Evolutionary conservation across 2,329 filamentous ascomycete species (phyloP).

Genomic region (Aspergillus fructus): DNA sequence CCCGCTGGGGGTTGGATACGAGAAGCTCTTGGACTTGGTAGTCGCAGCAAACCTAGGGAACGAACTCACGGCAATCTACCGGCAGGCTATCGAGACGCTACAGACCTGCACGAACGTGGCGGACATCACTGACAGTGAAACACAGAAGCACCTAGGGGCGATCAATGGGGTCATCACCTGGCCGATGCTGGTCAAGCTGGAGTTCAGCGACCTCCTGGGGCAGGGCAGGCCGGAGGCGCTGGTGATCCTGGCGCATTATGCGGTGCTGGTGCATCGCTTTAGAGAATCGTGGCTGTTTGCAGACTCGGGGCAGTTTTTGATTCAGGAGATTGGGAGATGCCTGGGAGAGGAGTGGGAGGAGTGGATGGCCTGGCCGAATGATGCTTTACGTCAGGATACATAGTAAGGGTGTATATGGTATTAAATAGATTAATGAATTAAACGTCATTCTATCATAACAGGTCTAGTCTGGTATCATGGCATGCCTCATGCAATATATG

Average conservation of each 20-base stretch:
- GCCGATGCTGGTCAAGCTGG: not conserved
- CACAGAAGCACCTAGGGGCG: not conserved
- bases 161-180: not conserved
- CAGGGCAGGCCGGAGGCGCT: conserved; percentile 35
- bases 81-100: conserved; percentile 9
- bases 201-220: conserved; percentile 29
- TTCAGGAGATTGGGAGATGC: conserved; percentile 19
- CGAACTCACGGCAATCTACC: conserved; percentile 5
- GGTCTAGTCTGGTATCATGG: not conserved
- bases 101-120: conserved; percentile 10
- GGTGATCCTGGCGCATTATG: conserved; percentile 39
- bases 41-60: not conserved
- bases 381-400: too few species aligned
- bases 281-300: conserved; percentile 35
- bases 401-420: too few species aligned
- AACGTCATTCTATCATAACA: not conserved
- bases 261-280: conserved; percentile 32
- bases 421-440: too few species aligned
- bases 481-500: not conserved
- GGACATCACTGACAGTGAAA: not conserved
- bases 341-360: conserved; percentile 24
- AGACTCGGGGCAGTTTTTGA: conserved; percentile 25
- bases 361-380: conserved; percentile 1
- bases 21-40: not conserved
- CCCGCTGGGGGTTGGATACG: not conserved